phyloP scores from a whole-genome alignment of 148 eudicot species.

The Rhododendron vialii region DNA sequence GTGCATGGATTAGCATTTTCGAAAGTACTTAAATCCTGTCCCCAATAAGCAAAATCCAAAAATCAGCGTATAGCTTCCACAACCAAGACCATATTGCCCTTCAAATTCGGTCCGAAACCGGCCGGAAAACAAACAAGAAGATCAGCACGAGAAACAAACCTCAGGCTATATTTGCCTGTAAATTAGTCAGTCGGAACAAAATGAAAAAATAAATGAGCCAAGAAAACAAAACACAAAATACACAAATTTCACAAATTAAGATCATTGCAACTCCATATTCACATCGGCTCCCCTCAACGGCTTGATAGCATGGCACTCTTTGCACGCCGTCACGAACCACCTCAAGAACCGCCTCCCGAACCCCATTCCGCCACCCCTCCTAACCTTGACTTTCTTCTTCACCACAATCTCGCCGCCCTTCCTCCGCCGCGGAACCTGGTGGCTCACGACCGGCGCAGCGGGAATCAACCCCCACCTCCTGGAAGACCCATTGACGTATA shows the following conservation, averaged over 20 bases:
- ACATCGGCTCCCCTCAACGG: conserved; percentile 5
- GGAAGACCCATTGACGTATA: conserved; percentile 23
- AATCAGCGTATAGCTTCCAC: neutral
- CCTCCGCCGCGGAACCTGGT: conserved; percentile 32
- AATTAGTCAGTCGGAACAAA: neutral
- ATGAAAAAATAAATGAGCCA: neutral
- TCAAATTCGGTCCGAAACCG: neutral
- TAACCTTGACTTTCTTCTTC: conserved; percentile 5
- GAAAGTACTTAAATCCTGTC: neutral
- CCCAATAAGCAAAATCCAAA: neutral
- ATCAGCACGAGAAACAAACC: neutral
- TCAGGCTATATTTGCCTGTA: neutral
- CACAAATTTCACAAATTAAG: too few species aligned
- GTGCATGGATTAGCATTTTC: neutral
- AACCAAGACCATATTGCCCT: neutral
- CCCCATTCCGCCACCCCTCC: conserved; percentile 17
- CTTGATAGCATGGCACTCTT: conserved; percentile 65
- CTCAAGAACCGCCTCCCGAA: conserved; percentile 41
- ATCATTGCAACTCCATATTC: neutral
- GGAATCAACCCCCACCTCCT: conserved; percentile 62
- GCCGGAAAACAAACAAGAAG: neutral
- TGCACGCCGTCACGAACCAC: conserved; percentile 52
- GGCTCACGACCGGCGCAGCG: conserved; percentile 45
- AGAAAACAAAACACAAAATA: neutral
- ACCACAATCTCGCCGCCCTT: conserved; percentile 15